Base-by-base conservation (phyloP, 352 stramenopile species). In the Globisporangium apiculatum region DNA sequence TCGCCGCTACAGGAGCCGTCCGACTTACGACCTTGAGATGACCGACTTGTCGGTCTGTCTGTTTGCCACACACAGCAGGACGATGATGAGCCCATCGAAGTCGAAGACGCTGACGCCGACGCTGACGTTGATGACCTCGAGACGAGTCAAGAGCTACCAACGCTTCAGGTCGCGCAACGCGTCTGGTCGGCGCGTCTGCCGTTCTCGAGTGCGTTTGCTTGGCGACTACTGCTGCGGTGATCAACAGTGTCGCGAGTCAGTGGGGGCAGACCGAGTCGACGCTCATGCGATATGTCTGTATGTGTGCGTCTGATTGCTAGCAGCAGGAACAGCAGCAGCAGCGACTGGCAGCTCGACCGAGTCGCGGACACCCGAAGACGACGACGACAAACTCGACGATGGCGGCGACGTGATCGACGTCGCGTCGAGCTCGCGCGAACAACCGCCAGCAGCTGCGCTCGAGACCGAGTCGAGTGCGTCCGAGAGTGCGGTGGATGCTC, bases 121-220 rank as follows among this genome's bases (percentile, higher is more conserved):
- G 61, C 35, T 2, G 48, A 52, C 37, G 48, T 31, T 31, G 24
- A 31, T 31, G 24, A 31, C 24, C 24, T 31, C 24, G 24, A 31
- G 24, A 31, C 55, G 24, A 56, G 51, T 7, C 38, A 63, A 41
- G 57, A 55, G 15, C 49, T 38, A 5, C 56, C 24, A 31, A 57
- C 31, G 59, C 63, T 18, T 24, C 45, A 58, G 55, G 17, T 54
- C 64, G n/a, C 64, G 48, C 5, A 52, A 48, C 50, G 45, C 51
- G 42, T 76, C 51, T 77, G 67, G 67, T 72, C 67, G 38, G 62
- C 54, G 11, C 61, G 45, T n/a, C 46, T 73, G 5, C 57, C 62
- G 12, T 68, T 72, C 48, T 43, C 61, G 35, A 58, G 61, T 68
- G 35, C 38, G 10, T 43, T 12, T 15, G 15, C 3, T 7, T 48